These are phyloP conservation scores for Hypoxylon sp. DNA, from an alignment of 2,329 filamentous ascomycete genomes.

Conservation along the genomic window DNA sequence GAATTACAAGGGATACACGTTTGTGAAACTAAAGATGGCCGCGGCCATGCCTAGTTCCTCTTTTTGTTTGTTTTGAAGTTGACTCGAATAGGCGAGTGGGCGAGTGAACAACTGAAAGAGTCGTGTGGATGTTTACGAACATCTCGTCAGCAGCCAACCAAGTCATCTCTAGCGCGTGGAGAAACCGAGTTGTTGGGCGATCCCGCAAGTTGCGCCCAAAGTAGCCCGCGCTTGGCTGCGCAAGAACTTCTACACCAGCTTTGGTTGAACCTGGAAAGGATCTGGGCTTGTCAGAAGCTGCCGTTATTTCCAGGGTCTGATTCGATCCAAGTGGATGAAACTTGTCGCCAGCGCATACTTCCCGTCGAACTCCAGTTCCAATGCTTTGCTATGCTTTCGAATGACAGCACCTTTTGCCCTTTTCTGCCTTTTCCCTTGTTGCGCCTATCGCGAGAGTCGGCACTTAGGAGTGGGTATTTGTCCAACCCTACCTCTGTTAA, in stretches of 20 bases:
- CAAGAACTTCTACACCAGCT: slow-evolving; percentile 42
- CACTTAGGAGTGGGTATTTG: slow-evolving; percentile 41
- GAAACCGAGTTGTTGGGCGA: slow-evolving; percentile 48
- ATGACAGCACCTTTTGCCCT: slow-evolving; percentile 36
- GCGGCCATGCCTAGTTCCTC: slow-evolving; percentile 40
- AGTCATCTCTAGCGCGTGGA: slow-evolving; percentile 46
- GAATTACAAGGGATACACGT: slow-evolving; percentile 4
- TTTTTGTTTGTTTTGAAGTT: slow-evolving; percentile 47
- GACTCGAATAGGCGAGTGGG: slow-evolving; percentile 45
- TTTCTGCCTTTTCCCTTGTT: slow-evolving; percentile 29
- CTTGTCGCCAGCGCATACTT: slow-evolving; percentile 54
- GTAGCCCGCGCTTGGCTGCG: slow-evolving; percentile 50
- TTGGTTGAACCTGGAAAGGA: slow-evolving; percentile 50
- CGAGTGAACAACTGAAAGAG: slow-evolving; percentile 39
- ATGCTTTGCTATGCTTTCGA: slow-evolving; percentile 38
- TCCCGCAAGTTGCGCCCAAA: slow-evolving; percentile 51
- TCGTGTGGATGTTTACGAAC: slow-evolving; percentile 45
- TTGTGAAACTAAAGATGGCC: slow-evolving; percentile 43
- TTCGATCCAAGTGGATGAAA: slow-evolving; percentile 54
- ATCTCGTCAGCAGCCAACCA: slow-evolving; percentile 38
- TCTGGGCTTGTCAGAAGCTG: slow-evolving; percentile 50
- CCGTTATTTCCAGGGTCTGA: slow-evolving; percentile 49
- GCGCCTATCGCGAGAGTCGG: slow-evolving; percentile 40
- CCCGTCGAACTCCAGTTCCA: slow-evolving; percentile 44
- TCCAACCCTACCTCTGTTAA: slow-evolving; percentile 36